Base-by-base conservation (phyloP, 202 grass and related monocot species). In the Cymbopogon flexuosus region DNA sequence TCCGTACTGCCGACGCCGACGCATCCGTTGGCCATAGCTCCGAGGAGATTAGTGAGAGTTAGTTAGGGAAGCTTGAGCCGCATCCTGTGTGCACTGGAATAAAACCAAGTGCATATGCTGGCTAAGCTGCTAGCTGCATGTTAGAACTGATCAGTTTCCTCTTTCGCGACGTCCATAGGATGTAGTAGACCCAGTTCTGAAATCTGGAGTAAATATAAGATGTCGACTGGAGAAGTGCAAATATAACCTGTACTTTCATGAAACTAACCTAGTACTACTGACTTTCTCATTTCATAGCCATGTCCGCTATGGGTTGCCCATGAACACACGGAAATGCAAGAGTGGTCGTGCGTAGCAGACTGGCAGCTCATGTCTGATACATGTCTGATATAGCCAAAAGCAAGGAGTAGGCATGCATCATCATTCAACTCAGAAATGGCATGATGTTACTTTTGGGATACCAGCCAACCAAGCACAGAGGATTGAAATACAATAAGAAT, bases 1-100 rank as follows among this genome's bases (percentile, higher is more conserved):
- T 99, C 36, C 87, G 76, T 84, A 90, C 85, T 23, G 56, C 45
- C 16, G 83, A 88, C 54, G 90, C 63, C 33, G 63, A 73, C 4
- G 46, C 70, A 15, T 75, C 72, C 30, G 75, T 37, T 36, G 70
- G 21, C 78, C 75, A 42, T 73, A 71, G 85, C 84, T 40, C 80
- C 68, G 62, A 51, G 52, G 86, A 75, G 85, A 70, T 31, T 22
- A 68, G 36, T 5, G 71, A 72, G 10, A 82, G 37, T 21, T 80
- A 82, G 37, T 21, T 80, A 29, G 29, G 27, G 46, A n/a, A 63
- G 68, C 49, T 52, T 62, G 69, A 64, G 35, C 24, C 3, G 56
- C 35, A 77, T 72, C 46, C 35, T 67, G 31, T 8, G 15, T 5
- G 72, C 30, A 69, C 34, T 24, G 34, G 5, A 12, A 56, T 51